These are phyloP conservation scores for Triticum monococcum DNA, from an alignment of 176 grass and related monocot species.

Conservation along the genomic window DNA sequence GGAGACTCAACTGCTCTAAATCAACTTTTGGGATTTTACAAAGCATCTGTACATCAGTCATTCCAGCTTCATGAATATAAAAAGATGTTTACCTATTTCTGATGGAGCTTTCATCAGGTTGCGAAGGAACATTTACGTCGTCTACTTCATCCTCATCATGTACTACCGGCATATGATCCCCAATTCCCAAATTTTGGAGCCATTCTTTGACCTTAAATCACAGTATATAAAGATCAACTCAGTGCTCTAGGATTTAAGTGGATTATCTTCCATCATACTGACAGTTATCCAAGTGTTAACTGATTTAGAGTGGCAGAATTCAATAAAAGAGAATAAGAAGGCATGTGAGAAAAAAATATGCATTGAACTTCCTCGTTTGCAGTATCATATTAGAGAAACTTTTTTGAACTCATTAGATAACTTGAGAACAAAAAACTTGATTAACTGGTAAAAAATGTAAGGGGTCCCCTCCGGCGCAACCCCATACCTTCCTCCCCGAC, in stretches of 20 bases:
- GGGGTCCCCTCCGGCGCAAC: too few relatives aligned
- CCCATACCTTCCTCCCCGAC: too few relatives aligned
- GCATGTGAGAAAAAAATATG: background rate
- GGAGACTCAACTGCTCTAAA: constrained; percentile 57
- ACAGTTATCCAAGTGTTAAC: constrained; percentile 3
- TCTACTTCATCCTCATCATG: constrained; percentile 97
- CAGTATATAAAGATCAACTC: constrained; percentile 27
- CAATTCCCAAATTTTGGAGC: constrained; percentile 96
- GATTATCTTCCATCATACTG: background rate
- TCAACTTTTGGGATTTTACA: constrained; percentile 29
- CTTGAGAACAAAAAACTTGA: background rate
- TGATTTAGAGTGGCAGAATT: background rate
- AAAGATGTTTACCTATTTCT: constrained; percentile 69
- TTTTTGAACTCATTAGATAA: background rate
- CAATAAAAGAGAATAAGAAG: background rate
- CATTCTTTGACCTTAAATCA: constrained; percentile 91
- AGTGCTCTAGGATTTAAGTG: background rate
- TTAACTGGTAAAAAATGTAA: constrained; percentile 7
- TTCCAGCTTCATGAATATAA: background rate
- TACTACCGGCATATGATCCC: constrained; percentile 79
- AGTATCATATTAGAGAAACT: background rate
- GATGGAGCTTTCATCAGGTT: constrained; percentile 67
- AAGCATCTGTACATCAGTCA: constrained; percentile 29
- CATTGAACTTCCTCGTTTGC: background rate
- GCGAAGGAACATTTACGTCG: constrained; percentile 73